Conservation (phyloP, 1,284 basidiomycete species). For the Apiotrichum siamense region DNA sequence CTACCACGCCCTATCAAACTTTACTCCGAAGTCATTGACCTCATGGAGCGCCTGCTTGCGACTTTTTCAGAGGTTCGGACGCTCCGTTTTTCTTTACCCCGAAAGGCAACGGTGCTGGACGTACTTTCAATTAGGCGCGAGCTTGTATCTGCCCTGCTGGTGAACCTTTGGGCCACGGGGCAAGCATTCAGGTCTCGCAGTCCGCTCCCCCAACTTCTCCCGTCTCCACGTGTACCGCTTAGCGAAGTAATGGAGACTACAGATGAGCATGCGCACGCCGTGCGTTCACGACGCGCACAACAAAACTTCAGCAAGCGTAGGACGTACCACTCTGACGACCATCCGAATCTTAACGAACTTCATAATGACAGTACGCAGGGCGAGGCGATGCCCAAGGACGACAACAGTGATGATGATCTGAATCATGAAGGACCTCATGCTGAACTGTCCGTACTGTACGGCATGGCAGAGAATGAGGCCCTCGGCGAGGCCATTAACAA, state of each 20-base stretch:
- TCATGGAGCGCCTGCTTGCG: slow-evolving; percentile 43
- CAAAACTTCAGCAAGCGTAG: slow-evolving; percentile 5
- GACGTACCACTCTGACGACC: background rate
- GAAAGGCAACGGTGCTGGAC: slow-evolving; percentile 48
- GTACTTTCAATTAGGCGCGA: slow-evolving; percentile 50
- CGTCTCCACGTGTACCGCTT: slow-evolving; percentile 46
- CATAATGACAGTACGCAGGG: background rate
- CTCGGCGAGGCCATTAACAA: slow-evolving; percentile 40
- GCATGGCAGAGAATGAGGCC: slow-evolving; percentile 47
- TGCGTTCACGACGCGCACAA: slow-evolving; percentile 13
- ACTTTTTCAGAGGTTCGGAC: slow-evolving; percentile 45
- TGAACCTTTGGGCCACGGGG: slow-evolving; percentile 48
- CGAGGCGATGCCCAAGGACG: background rate
- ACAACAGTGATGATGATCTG: slow-evolving; percentile 2
- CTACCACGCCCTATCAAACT: slow-evolving; percentile 48
- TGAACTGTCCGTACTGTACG: slow-evolving; percentile 44
- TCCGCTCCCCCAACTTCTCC: slow-evolving; percentile 50
- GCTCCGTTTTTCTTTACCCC: slow-evolving; percentile 44
- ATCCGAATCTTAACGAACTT: background rate
- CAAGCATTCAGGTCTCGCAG: slow-evolving; percentile 48
- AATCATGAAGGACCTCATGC: slow-evolving; percentile 11
- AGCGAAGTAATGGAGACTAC: slow-evolving; percentile 38
- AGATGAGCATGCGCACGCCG: slow-evolving; percentile 33
- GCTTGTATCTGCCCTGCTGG: slow-evolving; percentile 47
- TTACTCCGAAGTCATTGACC: slow-evolving; percentile 46